phyloP scores from a whole-genome alignment of 2,329 filamentous ascomycete species.

The Orbilia quercus region DNA sequence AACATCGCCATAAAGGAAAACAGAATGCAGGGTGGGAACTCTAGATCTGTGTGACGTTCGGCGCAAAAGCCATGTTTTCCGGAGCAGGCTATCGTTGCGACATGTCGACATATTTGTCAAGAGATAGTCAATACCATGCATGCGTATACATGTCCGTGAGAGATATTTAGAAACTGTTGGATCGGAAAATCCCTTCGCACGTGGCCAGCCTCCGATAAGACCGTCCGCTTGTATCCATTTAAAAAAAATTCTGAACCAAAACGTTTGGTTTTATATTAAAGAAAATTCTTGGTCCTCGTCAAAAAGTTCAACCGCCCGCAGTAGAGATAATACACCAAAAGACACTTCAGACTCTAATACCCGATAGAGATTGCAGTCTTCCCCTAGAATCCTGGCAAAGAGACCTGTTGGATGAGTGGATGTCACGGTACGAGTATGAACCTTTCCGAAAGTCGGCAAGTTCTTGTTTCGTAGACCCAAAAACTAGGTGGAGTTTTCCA shows the following conservation, averaged over 20 bases:
- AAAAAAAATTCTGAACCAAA: not conserved
- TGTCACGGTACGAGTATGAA: constrained; percentile 42
- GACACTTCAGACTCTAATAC: not conserved
- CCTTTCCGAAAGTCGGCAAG: constrained; percentile 39
- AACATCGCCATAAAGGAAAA: not conserved
- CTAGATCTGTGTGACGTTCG: not conserved
- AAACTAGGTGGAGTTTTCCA: constrained; percentile 41
- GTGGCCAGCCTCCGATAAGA: constrained; percentile 14
- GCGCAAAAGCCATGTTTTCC: constrained; percentile 26
- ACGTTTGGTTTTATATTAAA: no score
- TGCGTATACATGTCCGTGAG: not conserved
- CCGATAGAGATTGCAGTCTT: constrained; percentile 21
- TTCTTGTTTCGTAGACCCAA: constrained; percentile 46
- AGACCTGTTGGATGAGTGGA: constrained; percentile 17
- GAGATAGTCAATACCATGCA: no score
- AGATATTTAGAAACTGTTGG: constrained; percentile 10
- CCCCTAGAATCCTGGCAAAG: constrained; percentile 41
- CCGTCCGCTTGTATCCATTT: not conserved
- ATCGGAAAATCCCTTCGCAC: constrained; percentile 16
- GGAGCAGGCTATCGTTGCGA: constrained; percentile 15
- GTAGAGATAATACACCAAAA: no score
- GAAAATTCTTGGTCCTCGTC: no score
- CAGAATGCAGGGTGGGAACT: not conserved
- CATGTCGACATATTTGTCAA: not conserved
- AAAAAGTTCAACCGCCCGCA: no score